Evolutionary conservation across 2,329 filamentous ascomycete genomes (phyloP).

Genomic region (Shiraia sp.): DNA sequence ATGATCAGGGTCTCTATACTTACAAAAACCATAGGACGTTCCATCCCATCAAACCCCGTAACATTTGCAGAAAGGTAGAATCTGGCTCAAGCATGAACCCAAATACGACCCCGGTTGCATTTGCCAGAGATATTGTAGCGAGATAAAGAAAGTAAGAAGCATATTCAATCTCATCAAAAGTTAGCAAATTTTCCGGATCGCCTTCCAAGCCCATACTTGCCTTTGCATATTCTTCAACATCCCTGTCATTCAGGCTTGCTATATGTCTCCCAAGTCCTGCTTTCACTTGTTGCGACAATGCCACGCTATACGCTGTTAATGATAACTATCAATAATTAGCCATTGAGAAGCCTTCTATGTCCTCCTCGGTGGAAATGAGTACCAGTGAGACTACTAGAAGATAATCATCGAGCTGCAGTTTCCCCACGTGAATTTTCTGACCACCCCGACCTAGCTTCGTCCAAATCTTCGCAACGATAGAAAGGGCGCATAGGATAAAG

Average conservation of each 20-base stretch:
- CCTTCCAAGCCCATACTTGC: background rate
- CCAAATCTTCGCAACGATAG: slow-evolving; percentile 7
- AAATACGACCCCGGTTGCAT: slow-evolving; percentile 2
- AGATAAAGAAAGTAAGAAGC: slow-evolving; percentile 3
- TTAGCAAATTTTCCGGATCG: background rate
- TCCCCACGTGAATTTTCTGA: background rate
- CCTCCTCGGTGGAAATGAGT: background rate
- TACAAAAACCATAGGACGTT: no score
- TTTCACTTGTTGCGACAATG: slow-evolving; percentile 8
- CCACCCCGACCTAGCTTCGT: slow-evolving; percentile 9
- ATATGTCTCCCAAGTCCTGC: slow-evolving; percentile 6
- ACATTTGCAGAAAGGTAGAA: background rate
- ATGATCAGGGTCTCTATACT: no score
- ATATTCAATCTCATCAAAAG: background rate
- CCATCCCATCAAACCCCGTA: slow-evolving; percentile 1
- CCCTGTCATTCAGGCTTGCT: background rate
- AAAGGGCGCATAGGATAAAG: slow-evolving; percentile 8
- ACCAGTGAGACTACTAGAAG: background rate
- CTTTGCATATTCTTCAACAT: slow-evolving; percentile 7
- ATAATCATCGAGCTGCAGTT: slow-evolving; percentile 5
- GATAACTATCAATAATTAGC: background rate
- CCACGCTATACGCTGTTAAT: slow-evolving; percentile 3
- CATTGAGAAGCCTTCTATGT: background rate
- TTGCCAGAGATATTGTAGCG: background rate
- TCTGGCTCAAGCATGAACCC: slow-evolving; percentile 1